Percentiles rank a stretch among this genome's conserved stretches.
Evolutionary conservation across 2,329 filamentous ascomycete species (phyloP).

Genomic region (Trichoderma sp.): DNA sequence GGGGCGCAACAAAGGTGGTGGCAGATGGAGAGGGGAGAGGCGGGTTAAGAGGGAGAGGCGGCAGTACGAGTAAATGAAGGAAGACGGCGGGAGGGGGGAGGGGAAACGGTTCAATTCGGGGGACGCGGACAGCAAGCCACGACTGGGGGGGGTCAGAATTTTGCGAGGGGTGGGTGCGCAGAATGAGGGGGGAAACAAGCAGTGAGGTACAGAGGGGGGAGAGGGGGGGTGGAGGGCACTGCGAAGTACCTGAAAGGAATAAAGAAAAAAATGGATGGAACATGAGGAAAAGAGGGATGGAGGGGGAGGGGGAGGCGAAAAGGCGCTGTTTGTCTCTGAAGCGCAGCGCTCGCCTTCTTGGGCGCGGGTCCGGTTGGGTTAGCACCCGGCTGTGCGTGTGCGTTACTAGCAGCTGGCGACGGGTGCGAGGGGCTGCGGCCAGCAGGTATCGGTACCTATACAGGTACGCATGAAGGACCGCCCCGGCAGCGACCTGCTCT

Average conservation of each 20-base stretch:
- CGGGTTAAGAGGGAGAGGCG: slow-evolving; percentile 30
- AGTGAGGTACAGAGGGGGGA: not conserved
- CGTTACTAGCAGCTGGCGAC: too few relatives aligned
- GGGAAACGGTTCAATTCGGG: slow-evolving; percentile 37
- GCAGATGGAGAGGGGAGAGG: slow-evolving; percentile 30
- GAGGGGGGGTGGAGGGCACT: not conserved
- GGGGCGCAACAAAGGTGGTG: slow-evolving; percentile 25
- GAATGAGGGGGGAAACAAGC: slow-evolving; percentile 25
- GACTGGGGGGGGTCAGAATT: slow-evolving; percentile 28
- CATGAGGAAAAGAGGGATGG: not conserved
- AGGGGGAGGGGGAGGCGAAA: slow-evolving; percentile 16
- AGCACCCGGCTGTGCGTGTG: too few relatives aligned
- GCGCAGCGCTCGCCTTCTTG: not conserved
- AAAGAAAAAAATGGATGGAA: slow-evolving; percentile 4
- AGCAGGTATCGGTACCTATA: too few relatives aligned
- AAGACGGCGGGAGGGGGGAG: slow-evolving; percentile 32
- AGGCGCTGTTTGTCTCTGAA: not conserved
- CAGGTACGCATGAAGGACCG: too few relatives aligned
- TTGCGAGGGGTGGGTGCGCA: slow-evolving; percentile 27
- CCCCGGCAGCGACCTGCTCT: not conserved
- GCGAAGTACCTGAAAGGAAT: not conserved
- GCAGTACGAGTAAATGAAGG: slow-evolving; percentile 30
- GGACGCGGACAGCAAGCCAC: slow-evolving; percentile 26
- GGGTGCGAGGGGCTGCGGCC: too few relatives aligned
- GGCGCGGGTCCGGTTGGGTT: too few relatives aligned